Base-by-base conservation (phyloP, 768 basidiomycete genomes). In the Tubosaeta sp. region DNA sequence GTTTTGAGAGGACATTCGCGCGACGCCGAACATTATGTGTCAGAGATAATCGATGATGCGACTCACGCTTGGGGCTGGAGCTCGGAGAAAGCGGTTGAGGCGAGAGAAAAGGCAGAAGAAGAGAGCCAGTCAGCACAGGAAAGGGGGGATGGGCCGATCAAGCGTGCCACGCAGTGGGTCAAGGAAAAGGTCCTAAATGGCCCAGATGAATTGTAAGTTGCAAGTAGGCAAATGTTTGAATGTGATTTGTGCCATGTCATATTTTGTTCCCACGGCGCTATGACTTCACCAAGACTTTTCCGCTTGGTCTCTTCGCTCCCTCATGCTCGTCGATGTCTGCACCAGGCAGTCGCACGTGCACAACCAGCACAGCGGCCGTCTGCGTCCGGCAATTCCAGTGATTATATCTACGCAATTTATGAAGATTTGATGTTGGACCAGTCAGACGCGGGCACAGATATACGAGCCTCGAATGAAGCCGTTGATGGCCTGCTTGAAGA, bases 401-500 rank as follows among this genome's bases (percentile, higher is more conserved):
- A 60, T 21, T 27, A 52, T 42, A 36, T 60, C 8, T 42, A 48
- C 4, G 55, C 64, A 6, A 54, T 80, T 21, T 80, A 78, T 46
- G 64, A 70, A 29, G 73, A 76, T 44, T 50, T 80, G 4, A 63
- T 78, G 30, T 44, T 62, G 7, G 64, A 66, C n/a, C 38, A 53
- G 45, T 13, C 52, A 12, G 14, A 21, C 42, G 25, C 49, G 18
- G 55, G 56, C 4, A 52, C 16, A 18, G 48, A 44, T n/a, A n/a
- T 74, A 18, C 52, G 67, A 7, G 64, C 75, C 11, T 69, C 80
- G 0, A 77, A 75, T 46, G 70, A 72, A 0, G 56, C 72, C 1
- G 42, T 84, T 6, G 79, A 80, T 18, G 57, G 61, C 0, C 62
- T 85, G 1, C 69, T 91, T 44, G 69, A 69, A 41, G 58, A 76